Base-by-base conservation (phyloP, 768 basidiomycete species). In the Nidularia pulvinata region DNA sequence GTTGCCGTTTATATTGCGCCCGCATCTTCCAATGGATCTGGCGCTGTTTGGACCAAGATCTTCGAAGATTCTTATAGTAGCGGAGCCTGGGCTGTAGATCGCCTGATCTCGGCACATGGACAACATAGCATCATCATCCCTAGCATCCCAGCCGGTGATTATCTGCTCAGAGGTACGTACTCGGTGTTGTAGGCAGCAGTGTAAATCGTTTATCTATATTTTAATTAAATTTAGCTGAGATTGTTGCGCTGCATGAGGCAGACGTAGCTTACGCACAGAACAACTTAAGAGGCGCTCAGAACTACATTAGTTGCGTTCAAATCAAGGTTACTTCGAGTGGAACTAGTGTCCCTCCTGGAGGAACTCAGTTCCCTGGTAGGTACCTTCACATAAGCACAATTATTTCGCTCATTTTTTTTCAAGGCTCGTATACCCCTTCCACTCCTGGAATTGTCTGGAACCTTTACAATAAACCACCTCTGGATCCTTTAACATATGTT, bases 291-390 rank as follows among this genome's bases (percentile, higher is more conserved):
- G 75, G 74, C 10, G 75, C 75, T 14, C 75, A 76, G 66, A 65
- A 67, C 60, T 75, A 73, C 64, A 72, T 73, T 64, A 71, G 69
- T 13, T 77, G 75, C 66, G 73, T 59, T 59, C 75, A 76, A 58
- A 56, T 76, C 57, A 64, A 59, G 48, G 67, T 76, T 33, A 71
- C 65, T 7, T 57, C 55, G 1, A 43, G 49, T 37, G 59, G 59
- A n/a, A 56, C 47, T 11, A 30, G 53, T n/a, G 43, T 34, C n/a
- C 59, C 52, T 6, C 57, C 59, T 16, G 55, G 57, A 5, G 59
- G 57, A 19, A 53, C 52, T 13, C 47, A 42, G 22, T 61, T 61
- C 57, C 59, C 59, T 37, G 59, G 55, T 55, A 25, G 46, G 44
- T 52, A 7, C 3, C 25, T 55, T 32, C 9, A 36, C 14, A 34